Percentiles rank a stretch among this genome's conserved stretches.
Conservation (phyloP, 2,329 filamentous ascomycete species). For the Cladosporium halotolerans region DNA sequence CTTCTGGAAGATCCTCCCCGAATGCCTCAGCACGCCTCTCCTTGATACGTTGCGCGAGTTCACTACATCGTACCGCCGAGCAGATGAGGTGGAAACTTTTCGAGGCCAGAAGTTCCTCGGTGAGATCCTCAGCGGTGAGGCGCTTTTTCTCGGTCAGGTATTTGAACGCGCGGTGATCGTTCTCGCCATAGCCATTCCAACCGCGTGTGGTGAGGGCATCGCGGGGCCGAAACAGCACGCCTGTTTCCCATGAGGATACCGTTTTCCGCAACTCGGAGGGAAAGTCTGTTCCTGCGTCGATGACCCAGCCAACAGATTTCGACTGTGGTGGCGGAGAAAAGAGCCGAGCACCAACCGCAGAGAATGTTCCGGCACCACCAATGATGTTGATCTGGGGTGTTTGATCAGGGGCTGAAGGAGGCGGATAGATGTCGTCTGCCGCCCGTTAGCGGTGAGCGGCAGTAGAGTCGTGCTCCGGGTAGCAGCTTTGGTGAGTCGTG, state of each 20-base stretch:
- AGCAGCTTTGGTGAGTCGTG: background rate
- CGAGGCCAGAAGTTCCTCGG: constrained; percentile 58
- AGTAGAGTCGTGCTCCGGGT: constrained; percentile 18
- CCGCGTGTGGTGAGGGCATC: constrained; percentile 74
- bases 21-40: constrained; percentile 18
- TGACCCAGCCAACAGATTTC: constrained; percentile 74
- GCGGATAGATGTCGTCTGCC: constrained; percentile 85
- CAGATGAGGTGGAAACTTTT: constrained; percentile 85
- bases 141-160: constrained; percentile 84
- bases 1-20: constrained; percentile 23
- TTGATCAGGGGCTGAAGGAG: constrained; percentile 53
- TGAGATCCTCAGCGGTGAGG: constrained; percentile 66
- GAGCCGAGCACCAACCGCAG: constrained; percentile 79
- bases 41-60: constrained; percentile 69
- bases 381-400: constrained; percentile 63
- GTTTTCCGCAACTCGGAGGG: constrained; percentile 57
- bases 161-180: constrained; percentile 55
- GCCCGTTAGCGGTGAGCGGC: constrained; percentile 7
- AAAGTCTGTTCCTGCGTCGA: constrained; percentile 86
- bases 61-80: constrained; percentile 67
- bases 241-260: constrained; percentile 71
- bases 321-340: constrained; percentile 70
- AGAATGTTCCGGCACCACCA: constrained; percentile 85
- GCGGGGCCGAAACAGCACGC: constrained; percentile 61
- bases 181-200: constrained; percentile 81